Evolutionary conservation across 441 rosid genomes (phyloP), one percentile per base, ranked within the genome.

Genomic region (Francoa sonchifolia): DNA sequence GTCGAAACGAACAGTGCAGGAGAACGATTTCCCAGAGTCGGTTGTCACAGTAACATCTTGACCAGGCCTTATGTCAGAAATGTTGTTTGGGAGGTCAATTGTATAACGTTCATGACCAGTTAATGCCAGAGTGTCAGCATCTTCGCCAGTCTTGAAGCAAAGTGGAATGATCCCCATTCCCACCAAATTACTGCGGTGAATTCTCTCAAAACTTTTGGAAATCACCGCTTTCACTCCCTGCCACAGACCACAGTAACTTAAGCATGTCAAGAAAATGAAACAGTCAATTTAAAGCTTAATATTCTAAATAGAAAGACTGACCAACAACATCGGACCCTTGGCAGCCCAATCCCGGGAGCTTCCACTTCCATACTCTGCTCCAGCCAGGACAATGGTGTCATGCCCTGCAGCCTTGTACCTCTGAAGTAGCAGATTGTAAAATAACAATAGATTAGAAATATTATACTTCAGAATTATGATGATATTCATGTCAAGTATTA

Each of bases 311-410:
- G n/a, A n/a, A 39, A 15, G 30, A 9, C 62, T 49, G 37, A 77
- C 86, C 72, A 68, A 58, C 48, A 68, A 66, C 69, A 59, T 57
- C 1, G 76, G 82, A 28, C 82, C 87, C 66, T 78, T 78, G 37
- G 87, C 79, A 35, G 75, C 82, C 82, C 87, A 65, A 48, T 77
- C 82, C 28, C 70, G 55, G 44, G 87, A 74, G 61, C 82, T 74
- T 31, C 79, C 87, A 47, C 77, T 72, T 54, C 87, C 87, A 36
- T 77, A 77, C 39, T 77, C 75, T 1, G 82, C 64, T 39, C 82
- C 87, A 38, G 77, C 77, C 10, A 77, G 37, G 35, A 77, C 59
- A 9, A 74, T 56, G 8, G 77, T 77, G 21, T 72, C 74, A 8
- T 74, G 75, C 18, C 72, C 70, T 19, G 52, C 65, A 13, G 34